Percentiles rank a stretch among this genome's conserved stretches.
These are phyloP conservation scores for Pezicula radicicola DNA, from an alignment of 2,329 filamentous ascomycete species.

Conservation along the genomic window DNA sequence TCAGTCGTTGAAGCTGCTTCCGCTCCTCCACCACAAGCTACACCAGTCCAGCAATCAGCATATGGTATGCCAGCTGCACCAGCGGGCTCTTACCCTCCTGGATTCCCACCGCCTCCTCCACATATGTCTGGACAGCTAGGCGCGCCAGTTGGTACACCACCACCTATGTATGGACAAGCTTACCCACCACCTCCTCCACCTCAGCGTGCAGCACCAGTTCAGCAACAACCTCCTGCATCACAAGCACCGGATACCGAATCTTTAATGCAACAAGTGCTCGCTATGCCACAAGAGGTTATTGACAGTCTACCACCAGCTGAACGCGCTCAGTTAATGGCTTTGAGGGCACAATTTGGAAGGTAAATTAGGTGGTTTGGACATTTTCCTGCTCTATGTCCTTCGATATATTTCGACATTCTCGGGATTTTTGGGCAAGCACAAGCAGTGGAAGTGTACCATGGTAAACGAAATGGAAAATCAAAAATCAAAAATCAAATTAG, in stretches of 20 bases:
- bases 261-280: conserved; percentile 78
- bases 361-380: not conserved
- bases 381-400: no score
- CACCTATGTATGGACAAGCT: conserved; percentile 18
- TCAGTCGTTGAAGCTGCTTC: conserved; percentile 67
- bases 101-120: conserved; percentile 34
- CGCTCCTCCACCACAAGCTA: conserved; percentile 37
- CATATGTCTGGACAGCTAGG: conserved; percentile 33
- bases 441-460: no score
- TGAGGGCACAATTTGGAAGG: conserved; percentile 47
- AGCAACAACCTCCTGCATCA: conserved; percentile 31
- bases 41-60: conserved; percentile 31
- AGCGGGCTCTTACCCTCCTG: conserved; percentile 25
- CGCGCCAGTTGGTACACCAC: conserved; percentile 40
- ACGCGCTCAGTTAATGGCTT: conserved; percentile 72
- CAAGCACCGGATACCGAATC: conserved; percentile 59
- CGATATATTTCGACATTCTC: no score
- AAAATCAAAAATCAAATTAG: no score
- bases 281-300: conserved; percentile 76
- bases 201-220: conserved; percentile 39
- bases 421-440: no score
- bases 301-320: conserved; percentile 74
- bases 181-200: conserved; percentile 39
- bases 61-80: conserved; percentile 10
- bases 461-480: no score